Conservation (phyloP, 306 rosid species). For the Spatholobus suberectus region DNA sequence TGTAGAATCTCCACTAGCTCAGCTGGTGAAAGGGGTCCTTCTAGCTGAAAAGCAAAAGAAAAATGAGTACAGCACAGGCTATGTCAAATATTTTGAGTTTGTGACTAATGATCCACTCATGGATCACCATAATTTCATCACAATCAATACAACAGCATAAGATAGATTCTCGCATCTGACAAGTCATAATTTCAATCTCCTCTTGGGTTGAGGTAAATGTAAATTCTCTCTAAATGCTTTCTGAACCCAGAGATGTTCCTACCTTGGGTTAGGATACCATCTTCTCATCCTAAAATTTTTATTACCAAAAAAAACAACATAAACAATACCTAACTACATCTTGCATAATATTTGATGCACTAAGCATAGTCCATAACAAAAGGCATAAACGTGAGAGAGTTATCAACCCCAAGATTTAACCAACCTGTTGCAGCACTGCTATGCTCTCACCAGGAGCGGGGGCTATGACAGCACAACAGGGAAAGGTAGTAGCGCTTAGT, state of each 20-base stretch:
- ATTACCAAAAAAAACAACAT: neutral
- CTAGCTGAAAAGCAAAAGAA: constrained; percentile 54
- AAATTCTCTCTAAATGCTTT: neutral
- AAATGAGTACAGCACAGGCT: neutral
- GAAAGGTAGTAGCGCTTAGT: constrained; percentile 63
- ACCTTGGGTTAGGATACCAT: neutral
- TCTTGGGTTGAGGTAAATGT: neutral
- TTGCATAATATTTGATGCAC: neutral
- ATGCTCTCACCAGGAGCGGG: constrained; percentile 60
- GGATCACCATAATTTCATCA: neutral
- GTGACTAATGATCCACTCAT: neutral
- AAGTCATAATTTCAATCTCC: neutral
- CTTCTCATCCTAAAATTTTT: neutral
- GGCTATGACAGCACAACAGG: constrained; percentile 71
- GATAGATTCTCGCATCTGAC: neutral
- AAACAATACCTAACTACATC: neutral
- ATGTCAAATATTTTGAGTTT: neutral
- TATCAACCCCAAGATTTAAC: constrained; percentile 24
- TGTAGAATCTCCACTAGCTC: constrained; percentile 89
- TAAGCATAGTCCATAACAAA: constrained; percentile 11
- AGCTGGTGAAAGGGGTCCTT: constrained; percentile 78
- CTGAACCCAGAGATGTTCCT: neutral
- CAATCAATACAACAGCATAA: neutral
- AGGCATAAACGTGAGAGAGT: neutral
- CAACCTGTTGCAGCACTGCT: constrained; percentile 74